Percentiles rank a stretch among this genome's conserved stretches.
phyloP scores from a whole-genome alignment of 2,329 filamentous ascomycete genomes.

The Colletotrichum tropicale region DNA sequence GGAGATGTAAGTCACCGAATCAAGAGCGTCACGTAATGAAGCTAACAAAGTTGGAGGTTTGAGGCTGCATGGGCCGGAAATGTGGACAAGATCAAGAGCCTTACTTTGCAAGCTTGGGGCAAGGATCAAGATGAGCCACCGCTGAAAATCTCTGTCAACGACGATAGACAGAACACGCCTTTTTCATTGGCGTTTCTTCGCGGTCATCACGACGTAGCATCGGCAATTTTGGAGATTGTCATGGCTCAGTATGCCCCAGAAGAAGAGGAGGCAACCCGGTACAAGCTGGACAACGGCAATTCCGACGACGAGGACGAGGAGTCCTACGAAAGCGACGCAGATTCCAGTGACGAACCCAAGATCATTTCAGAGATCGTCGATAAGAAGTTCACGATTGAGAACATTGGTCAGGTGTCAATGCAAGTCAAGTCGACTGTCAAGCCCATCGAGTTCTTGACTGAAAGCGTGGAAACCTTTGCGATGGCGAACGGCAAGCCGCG shows the following conservation, averaged over 20 bases:
- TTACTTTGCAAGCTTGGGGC: conserved; percentile 67
- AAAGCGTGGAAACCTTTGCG: conserved; percentile 36
- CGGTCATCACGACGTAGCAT: conserved; percentile 68
- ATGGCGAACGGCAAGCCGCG: conserved; percentile 32
- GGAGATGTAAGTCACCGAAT: conserved; percentile 54
- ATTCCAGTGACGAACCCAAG: conserved; percentile 41
- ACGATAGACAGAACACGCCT: conserved; percentile 56
- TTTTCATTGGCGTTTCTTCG: conserved; percentile 72
- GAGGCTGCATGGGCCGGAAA: conserved; percentile 79
- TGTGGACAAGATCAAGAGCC: conserved; percentile 64
- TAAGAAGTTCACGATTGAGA: conserved; percentile 75
- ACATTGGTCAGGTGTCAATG: conserved; percentile 72
- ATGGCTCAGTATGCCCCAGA: conserved; percentile 69
- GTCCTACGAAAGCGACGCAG: conserved; percentile 33
- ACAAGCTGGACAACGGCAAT: conserved; percentile 45
- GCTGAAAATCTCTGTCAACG: conserved; percentile 66
- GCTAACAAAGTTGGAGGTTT: conserved; percentile 51
- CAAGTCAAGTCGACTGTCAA: conserved; percentile 68
- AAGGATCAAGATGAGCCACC: conserved; percentile 58
- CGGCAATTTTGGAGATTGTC: conserved; percentile 71
- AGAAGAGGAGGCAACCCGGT: conserved; percentile 56
- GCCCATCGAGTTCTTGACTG: conserved; percentile 58
- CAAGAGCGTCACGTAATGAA: not conserved
- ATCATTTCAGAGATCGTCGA: conserved; percentile 63
- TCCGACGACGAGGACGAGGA: conserved; percentile 40